A percentile compares a stretch with the other conserved stretches of the same genome.
These are phyloP conservation scores for Perilla frutescens DNA, from an alignment of 257 asterid genomes.

Conservation along the genomic window DNA sequence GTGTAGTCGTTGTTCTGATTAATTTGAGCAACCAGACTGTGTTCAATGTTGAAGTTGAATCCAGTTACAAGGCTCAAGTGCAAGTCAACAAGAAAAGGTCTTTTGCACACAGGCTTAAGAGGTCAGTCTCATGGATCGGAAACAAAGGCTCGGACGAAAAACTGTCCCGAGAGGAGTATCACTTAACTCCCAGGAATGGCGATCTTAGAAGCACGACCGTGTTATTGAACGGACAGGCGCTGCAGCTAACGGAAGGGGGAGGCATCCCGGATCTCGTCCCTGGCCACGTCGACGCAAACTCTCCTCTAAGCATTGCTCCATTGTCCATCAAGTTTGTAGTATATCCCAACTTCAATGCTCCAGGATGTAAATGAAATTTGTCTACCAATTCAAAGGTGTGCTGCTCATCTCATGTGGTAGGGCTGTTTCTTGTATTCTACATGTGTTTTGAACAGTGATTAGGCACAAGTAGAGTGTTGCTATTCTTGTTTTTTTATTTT, in stretches of 20 bases:
- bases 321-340: constrained; percentile 74
- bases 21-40: constrained; percentile 73
- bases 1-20: constrained; percentile 75
- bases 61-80: constrained; percentile 35
- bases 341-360: constrained; percentile 66
- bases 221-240: constrained; percentile 65
- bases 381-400: neutral
- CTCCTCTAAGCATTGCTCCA: constrained; percentile 56
- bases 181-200: constrained; percentile 65
- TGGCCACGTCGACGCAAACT: constrained; percentile 29
- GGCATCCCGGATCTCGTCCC: constrained; percentile 62
- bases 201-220: constrained; percentile 55
- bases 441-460: constrained; percentile 19
- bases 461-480: neutral
- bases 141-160: constrained; percentile 60
- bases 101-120: constrained; percentile 55
- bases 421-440: constrained; percentile 1
- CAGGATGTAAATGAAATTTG: constrained; percentile 53
- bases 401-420: neutral
- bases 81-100: constrained; percentile 37
- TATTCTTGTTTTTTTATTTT: neutral
- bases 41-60: constrained; percentile 48
- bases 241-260: constrained; percentile 56
- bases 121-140: constrained; percentile 75
- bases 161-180: constrained; percentile 71